Conservation (phyloP, 441 rosid genomes). For the Erysimum cheiri region DNA sequence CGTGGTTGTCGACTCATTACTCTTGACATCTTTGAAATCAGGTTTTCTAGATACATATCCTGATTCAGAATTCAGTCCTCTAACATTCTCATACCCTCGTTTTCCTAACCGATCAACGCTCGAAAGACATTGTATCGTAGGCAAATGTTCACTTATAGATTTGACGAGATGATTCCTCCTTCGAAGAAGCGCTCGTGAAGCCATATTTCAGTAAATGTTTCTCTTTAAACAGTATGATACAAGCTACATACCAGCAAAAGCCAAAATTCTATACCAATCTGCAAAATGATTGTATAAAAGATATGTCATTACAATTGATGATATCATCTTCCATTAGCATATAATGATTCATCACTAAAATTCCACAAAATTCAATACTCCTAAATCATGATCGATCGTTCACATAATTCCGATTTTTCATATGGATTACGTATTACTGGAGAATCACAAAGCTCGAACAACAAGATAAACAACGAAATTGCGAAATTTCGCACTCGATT, state of each 20-base stretch:
- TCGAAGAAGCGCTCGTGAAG: constrained; percentile 65
- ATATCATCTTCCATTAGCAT: not conserved
- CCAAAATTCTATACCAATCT: constrained; percentile 43
- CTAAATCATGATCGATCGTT: not conserved
- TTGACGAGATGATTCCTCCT: constrained; percentile 54
- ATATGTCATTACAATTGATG: constrained; percentile 14
- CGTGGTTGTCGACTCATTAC: constrained; percentile 18
- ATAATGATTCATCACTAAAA: not conserved
- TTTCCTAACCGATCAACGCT: constrained; percentile 48
- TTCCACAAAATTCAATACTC: not conserved
- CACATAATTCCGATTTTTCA: not conserved
- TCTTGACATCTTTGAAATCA: constrained; percentile 42
- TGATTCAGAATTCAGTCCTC: constrained; percentile 35
- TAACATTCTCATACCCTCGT: constrained; percentile 32
- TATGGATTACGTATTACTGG: not conserved
- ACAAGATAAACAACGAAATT: not conserved
- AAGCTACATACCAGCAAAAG: constrained; percentile 40
- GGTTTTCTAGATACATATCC: constrained; percentile 32
- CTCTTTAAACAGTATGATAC: constrained; percentile 39
- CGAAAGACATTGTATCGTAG: constrained; percentile 50
- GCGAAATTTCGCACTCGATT: constrained; percentile 9
- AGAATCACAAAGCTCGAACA: not conserved
- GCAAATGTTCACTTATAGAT: constrained; percentile 48
- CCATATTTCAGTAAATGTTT: constrained; percentile 52
- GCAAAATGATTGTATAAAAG: constrained; percentile 32